These are phyloP conservation scores for Pythium coloratum DNA, from an alignment of 352 stramenopile species.

Conservation along the genomic window DNA sequence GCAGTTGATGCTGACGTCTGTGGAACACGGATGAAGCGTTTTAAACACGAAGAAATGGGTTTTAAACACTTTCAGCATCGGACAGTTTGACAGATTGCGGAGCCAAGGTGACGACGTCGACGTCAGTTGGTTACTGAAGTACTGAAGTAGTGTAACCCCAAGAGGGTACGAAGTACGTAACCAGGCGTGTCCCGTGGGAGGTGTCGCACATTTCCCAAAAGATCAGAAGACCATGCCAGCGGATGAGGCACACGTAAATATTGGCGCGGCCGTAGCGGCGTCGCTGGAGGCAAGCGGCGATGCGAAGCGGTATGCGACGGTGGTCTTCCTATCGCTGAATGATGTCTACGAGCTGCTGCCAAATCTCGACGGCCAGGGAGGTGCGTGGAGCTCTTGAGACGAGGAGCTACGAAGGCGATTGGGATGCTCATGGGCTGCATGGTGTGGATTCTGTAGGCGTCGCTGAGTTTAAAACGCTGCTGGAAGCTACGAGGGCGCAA, in stretches of 20 bases:
- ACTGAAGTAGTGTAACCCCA: neutral
- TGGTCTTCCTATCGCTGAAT: slow-evolving; percentile 70
- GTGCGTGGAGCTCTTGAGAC: neutral
- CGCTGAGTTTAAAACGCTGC: slow-evolving; percentile 56
- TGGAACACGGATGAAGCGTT: slow-evolving; percentile 9
- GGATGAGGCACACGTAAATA: neutral
- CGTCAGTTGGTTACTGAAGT: neutral
- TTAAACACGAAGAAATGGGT: neutral
- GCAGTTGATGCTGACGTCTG: neutral
- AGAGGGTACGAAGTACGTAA: neutral
- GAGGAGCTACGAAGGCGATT: neutral
- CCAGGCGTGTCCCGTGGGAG: neutral
- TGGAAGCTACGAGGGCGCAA: slow-evolving; percentile 28
- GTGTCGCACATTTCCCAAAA: neutral
- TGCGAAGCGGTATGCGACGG: slow-evolving; percentile 16
- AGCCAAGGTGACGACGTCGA: neutral
- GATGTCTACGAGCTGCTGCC: slow-evolving; percentile 73
- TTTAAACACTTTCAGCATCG: slow-evolving; percentile 5
- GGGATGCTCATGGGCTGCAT: neutral
- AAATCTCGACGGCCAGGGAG: slow-evolving; percentile 30
- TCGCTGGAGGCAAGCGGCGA: neutral
- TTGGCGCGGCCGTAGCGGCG: slow-evolving; percentile 6
- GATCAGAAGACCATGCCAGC: neutral
- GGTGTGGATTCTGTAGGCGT: slow-evolving; percentile 29
- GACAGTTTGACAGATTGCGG: slow-evolving; percentile 5